A percentile compares a stretch with the other conserved stretches of the same genome.
phyloP scores from a whole-genome alignment of 1,139 yeast genomes.

The Kodamaea alishanica region DNA sequence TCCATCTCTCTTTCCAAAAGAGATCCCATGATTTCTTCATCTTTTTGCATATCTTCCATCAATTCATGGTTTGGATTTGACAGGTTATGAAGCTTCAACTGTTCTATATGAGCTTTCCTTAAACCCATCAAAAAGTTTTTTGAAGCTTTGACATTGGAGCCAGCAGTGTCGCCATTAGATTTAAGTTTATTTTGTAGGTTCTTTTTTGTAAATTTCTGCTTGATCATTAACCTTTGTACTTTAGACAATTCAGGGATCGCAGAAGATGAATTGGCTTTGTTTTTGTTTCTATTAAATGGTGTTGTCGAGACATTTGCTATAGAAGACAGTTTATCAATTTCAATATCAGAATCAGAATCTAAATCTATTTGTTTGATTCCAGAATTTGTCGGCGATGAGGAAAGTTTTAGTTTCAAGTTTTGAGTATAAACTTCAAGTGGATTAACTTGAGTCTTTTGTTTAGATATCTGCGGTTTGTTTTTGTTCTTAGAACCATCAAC shows the following conservation, averaged over 20 bases:
- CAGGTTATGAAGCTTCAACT: conserved; percentile 25
- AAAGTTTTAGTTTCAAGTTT: conserved; percentile 25
- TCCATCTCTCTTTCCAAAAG: conserved; percentile 62
- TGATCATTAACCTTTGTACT: conserved; percentile 33
- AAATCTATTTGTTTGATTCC: conserved; percentile 12
- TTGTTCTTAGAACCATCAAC: conserved; percentile 5
- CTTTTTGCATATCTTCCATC: conserved; percentile 36
- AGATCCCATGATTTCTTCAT: conserved; percentile 43
- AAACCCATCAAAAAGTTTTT: conserved; percentile 17
- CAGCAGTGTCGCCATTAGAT: conserved; percentile 1
- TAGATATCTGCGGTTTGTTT: too few species aligned
- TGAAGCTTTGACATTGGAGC: conserved; percentile 3
- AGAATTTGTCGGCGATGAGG: conserved; percentile 22
- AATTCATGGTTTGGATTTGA: conserved; percentile 30
- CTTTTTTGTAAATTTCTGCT: conserved; percentile 33
- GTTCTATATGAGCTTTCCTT: conserved; percentile 35
- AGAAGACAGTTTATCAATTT: conserved; percentile 10
- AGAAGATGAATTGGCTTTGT: not conserved
- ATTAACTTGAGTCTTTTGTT: conserved; percentile 11
- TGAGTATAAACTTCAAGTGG: conserved; percentile 40
- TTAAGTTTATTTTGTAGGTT: conserved; percentile 9
- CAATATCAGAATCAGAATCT: conserved; percentile 22
- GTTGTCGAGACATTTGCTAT: conserved; percentile 6
- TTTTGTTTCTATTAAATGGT: not conserved
- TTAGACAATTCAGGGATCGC: conserved; percentile 35